A percentile compares a stretch with the other conserved stretches of the same genome.
These are phyloP conservation scores for Tillandsia fasciculata DNA, from an alignment of 176 grass and related monocot species.

Conservation along the genomic window DNA sequence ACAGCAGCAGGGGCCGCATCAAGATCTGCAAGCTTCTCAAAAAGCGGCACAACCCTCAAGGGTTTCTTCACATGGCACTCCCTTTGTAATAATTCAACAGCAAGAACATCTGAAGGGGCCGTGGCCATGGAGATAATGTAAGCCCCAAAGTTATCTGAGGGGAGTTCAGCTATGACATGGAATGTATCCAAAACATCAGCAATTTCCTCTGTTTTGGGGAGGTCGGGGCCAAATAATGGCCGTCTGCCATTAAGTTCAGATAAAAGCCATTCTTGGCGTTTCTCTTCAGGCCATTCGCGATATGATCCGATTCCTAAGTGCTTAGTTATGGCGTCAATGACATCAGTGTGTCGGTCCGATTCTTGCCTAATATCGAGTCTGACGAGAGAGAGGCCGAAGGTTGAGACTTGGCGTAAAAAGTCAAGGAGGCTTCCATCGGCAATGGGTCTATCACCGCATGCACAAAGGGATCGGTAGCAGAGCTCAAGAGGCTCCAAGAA, in stretches of 20 bases:
- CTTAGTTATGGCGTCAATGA: constrained; percentile 70
- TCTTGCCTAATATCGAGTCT: constrained; percentile 96
- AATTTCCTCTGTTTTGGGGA: constrained; percentile 78
- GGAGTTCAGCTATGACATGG: constrained; percentile 83
- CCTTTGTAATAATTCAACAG: constrained; percentile 82
- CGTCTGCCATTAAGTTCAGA: constrained; percentile 87
- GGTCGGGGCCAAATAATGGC: constrained; percentile 68
- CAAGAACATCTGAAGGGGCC: constrained; percentile 85
- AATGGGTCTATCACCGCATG: constrained; percentile 69
- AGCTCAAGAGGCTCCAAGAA: constrained; percentile 92
- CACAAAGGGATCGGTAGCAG: constrained; percentile 80
- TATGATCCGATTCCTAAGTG: constrained; percentile 76
- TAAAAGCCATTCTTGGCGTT: constrained; percentile 82
- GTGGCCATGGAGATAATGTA: constrained; percentile 98
- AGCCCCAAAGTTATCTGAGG: constrained; percentile 83
- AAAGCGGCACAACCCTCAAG: constrained; percentile 77
- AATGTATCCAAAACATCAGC: constrained; percentile 77
- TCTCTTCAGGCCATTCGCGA: constrained; percentile 78
- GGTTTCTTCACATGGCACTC: constrained; percentile 83
- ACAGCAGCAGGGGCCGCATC: constrained; percentile 70
- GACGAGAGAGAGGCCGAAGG: constrained; percentile 83
- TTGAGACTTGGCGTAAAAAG: constrained; percentile 85
- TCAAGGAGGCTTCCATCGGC: constrained; percentile 93
- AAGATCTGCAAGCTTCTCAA: constrained; percentile 89
- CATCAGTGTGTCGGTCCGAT: constrained; percentile 82